Evolutionary conservation across 2,329 filamentous ascomycete species (phyloP).

Genomic region (Mariannaea sp.): DNA sequence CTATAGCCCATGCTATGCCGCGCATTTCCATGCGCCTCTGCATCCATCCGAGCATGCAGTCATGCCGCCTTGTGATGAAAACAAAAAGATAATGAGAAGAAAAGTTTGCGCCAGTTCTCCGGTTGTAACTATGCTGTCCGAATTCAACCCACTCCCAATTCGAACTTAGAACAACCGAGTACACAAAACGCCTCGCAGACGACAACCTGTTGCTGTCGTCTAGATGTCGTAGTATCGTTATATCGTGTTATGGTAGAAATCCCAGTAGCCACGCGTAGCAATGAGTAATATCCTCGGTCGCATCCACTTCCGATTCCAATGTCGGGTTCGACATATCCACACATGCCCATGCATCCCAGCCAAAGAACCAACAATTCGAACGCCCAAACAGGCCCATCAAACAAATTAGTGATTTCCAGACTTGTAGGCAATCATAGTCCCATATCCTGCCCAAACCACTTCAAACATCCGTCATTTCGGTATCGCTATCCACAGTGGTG

Average conservation of each 20-base stretch:
- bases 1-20: constrained; percentile 15
- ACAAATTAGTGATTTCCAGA: constrained; percentile 42
- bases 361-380: constrained; percentile 28
- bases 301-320: constrained; percentile 22
- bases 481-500: constrained; percentile 49
- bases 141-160: constrained; percentile 19
- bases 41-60: constrained; percentile 1
- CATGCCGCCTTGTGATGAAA: constrained; percentile 19
- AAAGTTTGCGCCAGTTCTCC: constrained; percentile 15
- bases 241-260: constrained; percentile 35
- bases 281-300: constrained; percentile 23
- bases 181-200: constrained; percentile 32
- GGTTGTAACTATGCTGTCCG: constrained; percentile 18
- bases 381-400: constrained; percentile 25
- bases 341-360: constrained; percentile 32
- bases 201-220: constrained; percentile 29
- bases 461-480: constrained; percentile 65
- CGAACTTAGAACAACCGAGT: constrained; percentile 26
- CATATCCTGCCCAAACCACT: not conserved
- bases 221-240: constrained; percentile 38
- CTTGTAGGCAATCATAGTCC: constrained; percentile 35
- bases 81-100: too few species aligned
- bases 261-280: constrained; percentile 28
- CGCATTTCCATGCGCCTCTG: constrained; percentile 14
- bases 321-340: constrained; percentile 23